phyloP scores from a whole-genome alignment of 768 basidiomycete genomes.

The Kondoa subrosea region DNA sequence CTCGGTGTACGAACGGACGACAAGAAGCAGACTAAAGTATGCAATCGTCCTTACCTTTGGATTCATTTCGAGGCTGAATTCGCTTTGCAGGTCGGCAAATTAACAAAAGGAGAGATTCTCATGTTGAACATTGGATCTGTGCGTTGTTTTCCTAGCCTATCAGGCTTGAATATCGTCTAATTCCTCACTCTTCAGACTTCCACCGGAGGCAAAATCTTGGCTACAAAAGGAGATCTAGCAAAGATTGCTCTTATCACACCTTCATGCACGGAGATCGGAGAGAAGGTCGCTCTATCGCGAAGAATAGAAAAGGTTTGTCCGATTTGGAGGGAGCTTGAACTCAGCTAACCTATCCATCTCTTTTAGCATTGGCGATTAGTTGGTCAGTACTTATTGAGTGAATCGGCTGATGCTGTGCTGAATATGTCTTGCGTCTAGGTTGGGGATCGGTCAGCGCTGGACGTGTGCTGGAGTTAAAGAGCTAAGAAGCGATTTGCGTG shows the following conservation, averaged over 20 bases:
- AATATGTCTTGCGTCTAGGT: too few relatives aligned
- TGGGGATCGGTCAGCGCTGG: too few relatives aligned
- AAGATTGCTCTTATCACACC: slow-evolving; percentile 77
- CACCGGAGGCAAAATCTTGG: slow-evolving; percentile 84
- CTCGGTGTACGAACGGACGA: slow-evolving; percentile 98
- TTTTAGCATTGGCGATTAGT: not conserved
- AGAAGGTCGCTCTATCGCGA: slow-evolving; percentile 49
- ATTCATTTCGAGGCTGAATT: not conserved
- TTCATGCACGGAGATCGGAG: slow-evolving; percentile 87
- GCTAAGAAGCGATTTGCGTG: too few relatives aligned
- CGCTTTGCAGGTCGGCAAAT: slow-evolving; percentile 14
- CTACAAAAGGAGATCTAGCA: slow-evolving; percentile 84
- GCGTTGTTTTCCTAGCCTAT: not conserved
- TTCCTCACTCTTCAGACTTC: slow-evolving; percentile 53
- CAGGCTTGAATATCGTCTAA: not conserved
- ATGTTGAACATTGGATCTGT: not conserved
- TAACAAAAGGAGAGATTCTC: slow-evolving; percentile 17
- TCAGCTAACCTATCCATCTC: not conserved
- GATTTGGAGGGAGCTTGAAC: not conserved
- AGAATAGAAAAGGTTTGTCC: not conserved
- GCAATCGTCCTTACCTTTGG: not conserved
- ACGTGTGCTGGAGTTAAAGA: too few relatives aligned
- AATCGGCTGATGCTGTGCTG: too few relatives aligned
- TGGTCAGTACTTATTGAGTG: not conserved
- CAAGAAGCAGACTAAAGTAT: slow-evolving; percentile 82